phyloP scores from a whole-genome alignment of 495 filamentous ascomycete species.

The Glonium stellatum region DNA sequence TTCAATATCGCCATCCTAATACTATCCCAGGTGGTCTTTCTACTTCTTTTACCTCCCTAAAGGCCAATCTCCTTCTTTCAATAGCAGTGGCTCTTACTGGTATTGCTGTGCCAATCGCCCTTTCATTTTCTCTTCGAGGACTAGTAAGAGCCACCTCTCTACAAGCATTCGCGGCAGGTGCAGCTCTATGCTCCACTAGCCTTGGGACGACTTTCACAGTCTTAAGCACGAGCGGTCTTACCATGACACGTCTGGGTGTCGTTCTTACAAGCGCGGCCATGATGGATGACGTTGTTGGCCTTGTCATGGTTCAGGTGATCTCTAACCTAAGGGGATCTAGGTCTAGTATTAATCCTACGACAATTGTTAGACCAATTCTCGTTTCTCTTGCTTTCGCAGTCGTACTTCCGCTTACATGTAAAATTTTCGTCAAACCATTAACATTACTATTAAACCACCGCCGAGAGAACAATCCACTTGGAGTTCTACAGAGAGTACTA shows the following conservation, averaged over 20 bases:
- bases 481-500: conserved; percentile 3
- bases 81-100: conserved; percentile 56
- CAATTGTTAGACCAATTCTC: conserved; percentile 51
- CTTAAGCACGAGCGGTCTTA: conserved; percentile 50
- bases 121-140: conserved; percentile 55
- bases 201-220: conserved; percentile 76
- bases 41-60: conserved; percentile 52
- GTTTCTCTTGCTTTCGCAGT: conserved; percentile 53
- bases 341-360: conserved; percentile 37
- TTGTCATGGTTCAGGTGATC: conserved; percentile 71
- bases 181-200: conserved; percentile 68
- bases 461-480: conserved; percentile 10
- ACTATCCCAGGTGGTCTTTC: conserved; percentile 52
- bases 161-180: conserved; percentile 68
- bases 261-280: conserved; percentile 68
- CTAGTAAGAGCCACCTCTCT: conserved; percentile 43
- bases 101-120: conserved; percentile 55
- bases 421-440: conserved; percentile 41
- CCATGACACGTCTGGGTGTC: conserved; percentile 56
- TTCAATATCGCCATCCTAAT: neutral
- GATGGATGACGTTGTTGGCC: conserved; percentile 74
- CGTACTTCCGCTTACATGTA: conserved; percentile 42
- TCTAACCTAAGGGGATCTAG: conserved; percentile 41
- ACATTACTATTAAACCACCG: conserved; percentile 19
- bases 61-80: conserved; percentile 54